Percentiles rank a stretch among this genome's conserved stretches.
Conservation (phyloP, 1,284 basidiomycete genomes). For the Flammula alnicola region DNA sequence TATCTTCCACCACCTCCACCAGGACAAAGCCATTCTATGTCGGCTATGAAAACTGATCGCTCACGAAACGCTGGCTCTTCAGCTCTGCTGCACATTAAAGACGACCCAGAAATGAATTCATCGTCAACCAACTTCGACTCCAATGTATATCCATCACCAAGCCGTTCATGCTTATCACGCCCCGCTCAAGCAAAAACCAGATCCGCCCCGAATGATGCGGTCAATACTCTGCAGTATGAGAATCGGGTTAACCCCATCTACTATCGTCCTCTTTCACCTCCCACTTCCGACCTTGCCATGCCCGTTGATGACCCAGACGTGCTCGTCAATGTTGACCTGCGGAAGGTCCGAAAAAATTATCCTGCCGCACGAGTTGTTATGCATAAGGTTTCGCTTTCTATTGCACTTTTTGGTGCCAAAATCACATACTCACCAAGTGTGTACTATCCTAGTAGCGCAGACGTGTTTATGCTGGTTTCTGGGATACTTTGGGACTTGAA, state of each 20-base stretch:
- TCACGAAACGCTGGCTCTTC: too few species aligned
- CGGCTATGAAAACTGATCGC: too few species aligned
- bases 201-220: neutral
- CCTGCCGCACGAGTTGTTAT: constrained; percentile 19
- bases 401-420: neutral
- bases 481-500: constrained; percentile 34
- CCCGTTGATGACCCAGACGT: constrained; percentile 14
- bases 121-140: neutral
- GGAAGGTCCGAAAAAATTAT: constrained; percentile 21
- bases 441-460: constrained; percentile 33
- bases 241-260: neutral
- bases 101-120: neutral
- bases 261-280: constrained; percentile 33
- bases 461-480: constrained; percentile 24
- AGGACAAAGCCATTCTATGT: constrained; percentile 6
- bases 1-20: constrained; percentile 49
- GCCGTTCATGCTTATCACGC: neutral
- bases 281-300: constrained; percentile 30
- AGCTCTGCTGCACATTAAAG: neutral
- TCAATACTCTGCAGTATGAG: neutral
- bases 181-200: too few species aligned
- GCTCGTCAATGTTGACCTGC: constrained; percentile 21
- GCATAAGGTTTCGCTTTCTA: constrained; percentile 26
- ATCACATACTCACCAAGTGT: constrained; percentile 8
- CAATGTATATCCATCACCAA: constrained; percentile 14